These are phyloP conservation scores for Cochlearia excelsa DNA, from an alignment of 345 rosid species.

Conservation along the genomic window DNA sequence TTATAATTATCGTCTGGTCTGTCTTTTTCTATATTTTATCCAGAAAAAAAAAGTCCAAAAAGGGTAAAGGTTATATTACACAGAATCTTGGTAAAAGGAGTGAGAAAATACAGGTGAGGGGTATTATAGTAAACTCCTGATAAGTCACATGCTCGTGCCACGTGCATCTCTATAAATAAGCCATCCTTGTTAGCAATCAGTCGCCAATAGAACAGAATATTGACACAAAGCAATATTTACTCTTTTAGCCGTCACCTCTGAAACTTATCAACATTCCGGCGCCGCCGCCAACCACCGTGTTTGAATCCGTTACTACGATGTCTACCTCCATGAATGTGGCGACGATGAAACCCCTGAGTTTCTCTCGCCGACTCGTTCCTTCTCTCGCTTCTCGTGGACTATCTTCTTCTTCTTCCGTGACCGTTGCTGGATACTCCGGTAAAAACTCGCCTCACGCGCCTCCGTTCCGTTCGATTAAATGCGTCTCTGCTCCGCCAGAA, in stretches of 20 bases:
- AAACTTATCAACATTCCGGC: slow-evolving; percentile 23
- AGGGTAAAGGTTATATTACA: too few relatives aligned
- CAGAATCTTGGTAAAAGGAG: too few relatives aligned
- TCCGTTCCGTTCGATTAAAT: slow-evolving; percentile 38
- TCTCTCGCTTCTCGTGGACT: slow-evolving; percentile 10
- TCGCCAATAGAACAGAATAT: slow-evolving; percentile 7
- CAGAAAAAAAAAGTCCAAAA: too few relatives aligned
- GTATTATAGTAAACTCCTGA: not conserved
- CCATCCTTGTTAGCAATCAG: not conserved
- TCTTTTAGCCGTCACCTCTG: slow-evolving; percentile 31
- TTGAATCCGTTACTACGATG: slow-evolving; percentile 10
- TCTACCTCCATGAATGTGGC: slow-evolving; percentile 28
- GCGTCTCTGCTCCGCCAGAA: slow-evolving; percentile 34
- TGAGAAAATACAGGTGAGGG: slow-evolving; percentile 30
- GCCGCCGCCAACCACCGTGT: slow-evolving; percentile 5
- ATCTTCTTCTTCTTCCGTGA: slow-evolving; percentile 26
- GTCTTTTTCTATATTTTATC: too few relatives aligned
- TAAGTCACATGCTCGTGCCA: slow-evolving; percentile 21
- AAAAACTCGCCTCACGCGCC: slow-evolving; percentile 26
- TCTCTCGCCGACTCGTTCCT: slow-evolving; percentile 35
- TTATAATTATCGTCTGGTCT: too few relatives aligned
- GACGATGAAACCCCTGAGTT: slow-evolving; percentile 33
- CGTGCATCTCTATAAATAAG: slow-evolving; percentile 23
- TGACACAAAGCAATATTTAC: too few relatives aligned
- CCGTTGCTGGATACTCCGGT: slow-evolving; percentile 28